Evolutionary conservation across 805 yeast species (phyloP), one percentile per base, ranked within the genome.

Genomic region (Naumovozyma dairenensis): DNA sequence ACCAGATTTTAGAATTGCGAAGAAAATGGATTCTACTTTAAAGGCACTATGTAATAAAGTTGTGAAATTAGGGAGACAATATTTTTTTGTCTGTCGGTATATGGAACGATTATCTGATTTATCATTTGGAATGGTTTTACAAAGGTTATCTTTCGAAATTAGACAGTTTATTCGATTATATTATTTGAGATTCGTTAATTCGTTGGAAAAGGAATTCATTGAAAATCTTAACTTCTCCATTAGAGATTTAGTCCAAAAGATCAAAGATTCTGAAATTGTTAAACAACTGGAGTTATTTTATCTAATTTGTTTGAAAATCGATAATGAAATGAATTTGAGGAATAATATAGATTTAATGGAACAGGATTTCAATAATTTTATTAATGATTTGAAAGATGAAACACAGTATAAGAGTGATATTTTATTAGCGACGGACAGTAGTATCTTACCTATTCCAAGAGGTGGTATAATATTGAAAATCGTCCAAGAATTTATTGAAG

Each of bases 391-490:
- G 29, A 60, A 57, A 40, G 57, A 50, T 10, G 65, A 62, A 32
- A 50, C 51, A n/a, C 50, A 59, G 19, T 55, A 57, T 36, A 50
- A 52, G 21, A 53, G 58, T 16, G 60, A 61, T 34, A 44, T 64
- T 16, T 44, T 58, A 29, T 36, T 49, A 45, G 62, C 76, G 0
- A 63, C 76, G 1, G 83, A 78, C 45, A 63, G 70, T 2, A 57
- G 67, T 10, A 63, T 62, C 27, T 70, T 74, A 34, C 63, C 68
- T 25, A 60, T 65, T 16, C 80, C 79, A 15, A 82, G 80, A 57
- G 97, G 98, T 21, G 95, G 96, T 0, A 54, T 78, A 9, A 70
- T 82, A 0, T 56, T 89, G 25, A 63, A 70, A 33, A 62, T 80
- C 1, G 62, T 92, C 1, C 80, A 81, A 35, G 63, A 62, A 15